A percentile compares a stretch with the other conserved stretches of the same genome.
Evolutionary conservation across 2,329 filamentous ascomycete genomes (phyloP).

Genomic region (Penicillium sp.): DNA sequence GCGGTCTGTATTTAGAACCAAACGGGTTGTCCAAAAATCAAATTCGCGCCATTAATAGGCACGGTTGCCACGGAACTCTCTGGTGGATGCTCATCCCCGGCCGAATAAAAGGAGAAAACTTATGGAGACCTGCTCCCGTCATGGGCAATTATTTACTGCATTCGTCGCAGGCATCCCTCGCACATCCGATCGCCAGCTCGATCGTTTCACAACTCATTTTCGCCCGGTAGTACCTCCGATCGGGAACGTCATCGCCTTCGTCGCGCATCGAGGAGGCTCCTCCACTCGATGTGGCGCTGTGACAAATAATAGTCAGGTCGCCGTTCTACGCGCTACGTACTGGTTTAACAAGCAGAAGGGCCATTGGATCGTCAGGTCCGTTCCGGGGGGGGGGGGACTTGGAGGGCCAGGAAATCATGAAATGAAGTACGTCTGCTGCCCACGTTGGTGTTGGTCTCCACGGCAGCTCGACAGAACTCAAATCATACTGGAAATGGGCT

Average conservation of each 20-base stretch:
- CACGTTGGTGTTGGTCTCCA: constrained; percentile 11
- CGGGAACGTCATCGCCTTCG: constrained; percentile 11
- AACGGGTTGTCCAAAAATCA: background rate
- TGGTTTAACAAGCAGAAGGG: constrained; percentile 13
- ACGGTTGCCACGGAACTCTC: background rate
- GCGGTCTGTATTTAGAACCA: constrained; percentile 12
- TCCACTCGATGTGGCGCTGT: constrained; percentile 13
- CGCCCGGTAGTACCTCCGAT: constrained; percentile 19
- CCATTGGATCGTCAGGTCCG: constrained; percentile 27
- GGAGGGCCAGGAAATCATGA: background rate
- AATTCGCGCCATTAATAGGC: constrained; percentile 7
- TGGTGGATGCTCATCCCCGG: constrained; percentile 6
- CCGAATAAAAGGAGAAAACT: constrained; percentile 10
- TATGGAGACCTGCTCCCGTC: constrained; percentile 21
- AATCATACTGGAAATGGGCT: constrained; percentile 2
- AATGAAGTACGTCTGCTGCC: background rate
- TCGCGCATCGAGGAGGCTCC: background rate
- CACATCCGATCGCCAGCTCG: constrained; percentile 23
- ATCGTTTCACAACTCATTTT: constrained; percentile 26
- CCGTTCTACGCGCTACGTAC: background rate
- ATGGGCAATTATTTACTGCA: background rate
- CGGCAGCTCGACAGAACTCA: constrained; percentile 13
- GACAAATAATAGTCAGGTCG: constrained; percentile 29
- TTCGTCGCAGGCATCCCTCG: constrained; percentile 3
- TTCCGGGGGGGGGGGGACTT: background rate